Evolutionary conservation across 2,329 filamentous ascomycete species (phyloP).

Genomic region (Neofusicoccum kwambonambiense): DNA sequence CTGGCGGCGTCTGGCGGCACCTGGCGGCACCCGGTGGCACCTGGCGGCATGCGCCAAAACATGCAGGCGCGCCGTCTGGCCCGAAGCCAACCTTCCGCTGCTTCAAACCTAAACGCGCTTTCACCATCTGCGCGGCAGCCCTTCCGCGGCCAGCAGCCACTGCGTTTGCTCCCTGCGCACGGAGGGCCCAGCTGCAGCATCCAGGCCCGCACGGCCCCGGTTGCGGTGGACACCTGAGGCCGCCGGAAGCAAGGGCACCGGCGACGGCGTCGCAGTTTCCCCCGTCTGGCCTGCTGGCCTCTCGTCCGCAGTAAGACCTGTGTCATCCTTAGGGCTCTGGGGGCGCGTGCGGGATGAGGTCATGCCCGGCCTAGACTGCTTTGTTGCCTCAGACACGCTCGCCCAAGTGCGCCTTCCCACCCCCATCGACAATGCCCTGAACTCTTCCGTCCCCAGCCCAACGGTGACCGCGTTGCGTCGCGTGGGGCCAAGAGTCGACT

Average conservation of each 20-base stretch:
- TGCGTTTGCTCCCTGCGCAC: no score
- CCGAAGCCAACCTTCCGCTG: background rate
- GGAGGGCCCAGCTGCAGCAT: no score
- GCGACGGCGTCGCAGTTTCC: background rate
- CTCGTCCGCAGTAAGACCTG: background rate
- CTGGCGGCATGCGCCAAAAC: no score
- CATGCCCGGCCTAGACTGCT: slow-evolving; percentile 6
- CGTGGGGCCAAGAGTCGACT: background rate
- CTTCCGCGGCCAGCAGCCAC: no score
- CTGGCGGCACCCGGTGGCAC: no score
- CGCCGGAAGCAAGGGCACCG: background rate
- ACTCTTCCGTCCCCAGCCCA: background rate
- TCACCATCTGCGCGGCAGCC: background rate
- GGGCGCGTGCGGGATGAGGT: background rate
- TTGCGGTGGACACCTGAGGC: background rate
- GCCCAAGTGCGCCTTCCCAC: background rate
- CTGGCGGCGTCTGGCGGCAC: background rate
- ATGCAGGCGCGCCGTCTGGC: background rate
- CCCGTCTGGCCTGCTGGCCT: background rate
- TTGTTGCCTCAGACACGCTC: slow-evolving; percentile 6
- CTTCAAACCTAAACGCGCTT: background rate
- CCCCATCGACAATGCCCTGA: background rate
- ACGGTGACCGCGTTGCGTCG: background rate
- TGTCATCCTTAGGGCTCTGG: background rate
- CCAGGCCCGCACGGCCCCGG: background rate